Base-by-base conservation (phyloP, 441 rosid species). In the Syzygium syzygioides region DNA sequence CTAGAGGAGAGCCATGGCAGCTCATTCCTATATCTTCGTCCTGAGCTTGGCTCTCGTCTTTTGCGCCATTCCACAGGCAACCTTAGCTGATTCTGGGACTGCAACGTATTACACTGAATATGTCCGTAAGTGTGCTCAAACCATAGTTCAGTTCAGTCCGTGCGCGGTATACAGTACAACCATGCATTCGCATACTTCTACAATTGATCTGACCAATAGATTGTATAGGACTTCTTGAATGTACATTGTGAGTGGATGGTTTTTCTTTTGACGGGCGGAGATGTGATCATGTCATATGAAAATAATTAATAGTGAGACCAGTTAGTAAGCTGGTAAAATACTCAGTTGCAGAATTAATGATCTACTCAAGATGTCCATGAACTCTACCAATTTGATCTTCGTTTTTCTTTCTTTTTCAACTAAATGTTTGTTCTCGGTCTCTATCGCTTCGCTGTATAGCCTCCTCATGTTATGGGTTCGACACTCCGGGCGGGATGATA, bases 401-500 rank as follows among this genome's bases (percentile, higher is more conserved):
- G 18, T 13, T 60, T 60, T n/a, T 28, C 7, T 41, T 45, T 7
- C 3, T 32, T 60, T 60, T 60, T 60, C 32, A 13, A 28, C 68
- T 28, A 60, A 60, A 13, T 34, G 19, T 34, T 68, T 32, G 80
- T 11, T 71, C 50, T 71, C 11, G 26, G 26, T 71, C 48, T 83
- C 34, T n/a, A 26, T 41, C 57, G 50, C 20, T 30, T 66, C 20
- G 32, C 17, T 55, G 55, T 76, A 30, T 88, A 93, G 94, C 96
- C 57, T 93, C 94, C 8, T 84, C 92, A 62, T 93, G 94, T 88
- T 84, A 92, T 55, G 90, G 91, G 79, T 15, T 88, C 45, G 14
- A 32, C 9, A 34, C 60, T 9, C 88, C 87, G 9, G 95, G 94
- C 19, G 91, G 90, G 76, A 93, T 93, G 93, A 93, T 94, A 17